phyloP scores from a whole-genome alignment of 805 yeast genomes.

The Saturnispora diversa region DNA sequence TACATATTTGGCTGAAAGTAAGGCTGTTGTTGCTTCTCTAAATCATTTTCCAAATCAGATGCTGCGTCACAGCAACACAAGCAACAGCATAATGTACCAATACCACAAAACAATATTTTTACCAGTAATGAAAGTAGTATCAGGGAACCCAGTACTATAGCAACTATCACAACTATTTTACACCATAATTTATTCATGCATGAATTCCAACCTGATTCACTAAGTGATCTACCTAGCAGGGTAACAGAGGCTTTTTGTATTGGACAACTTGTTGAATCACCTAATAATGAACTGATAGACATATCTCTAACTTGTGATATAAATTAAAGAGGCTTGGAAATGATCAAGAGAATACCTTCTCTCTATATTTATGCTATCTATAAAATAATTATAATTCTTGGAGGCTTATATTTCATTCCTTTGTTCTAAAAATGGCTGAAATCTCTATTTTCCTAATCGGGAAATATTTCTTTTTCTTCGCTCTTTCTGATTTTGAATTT shows the following conservation, averaged over 20 bases:
- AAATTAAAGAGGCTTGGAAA: too few species aligned
- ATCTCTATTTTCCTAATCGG: background rate
- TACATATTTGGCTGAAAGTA: constrained; percentile 27
- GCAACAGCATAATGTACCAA: constrained; percentile 48
- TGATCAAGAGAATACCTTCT: too few species aligned
- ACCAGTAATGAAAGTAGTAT: constrained; percentile 51
- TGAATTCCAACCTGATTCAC: constrained; percentile 47
- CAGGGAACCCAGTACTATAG: constrained; percentile 51
- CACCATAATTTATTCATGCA: constrained; percentile 75
- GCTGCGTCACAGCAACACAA: background rate
- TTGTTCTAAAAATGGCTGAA: constrained; percentile 3
- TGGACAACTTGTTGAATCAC: constrained; percentile 1
- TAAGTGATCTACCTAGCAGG: background rate
- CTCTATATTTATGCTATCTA: background rate
- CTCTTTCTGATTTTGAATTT: too few species aligned
- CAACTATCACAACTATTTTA: constrained; percentile 69
- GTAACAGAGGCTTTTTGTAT: background rate
- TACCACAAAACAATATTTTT: constrained; percentile 41
- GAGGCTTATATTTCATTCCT: background rate
- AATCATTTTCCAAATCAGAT: background rate
- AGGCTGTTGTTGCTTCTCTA: constrained; percentile 6
- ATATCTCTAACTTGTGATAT: background rate
- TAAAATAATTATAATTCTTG: background rate
- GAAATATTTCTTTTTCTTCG: too few species aligned
- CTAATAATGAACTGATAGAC: background rate